Evolutionary conservation across 2,329 filamentous ascomycete species (phyloP), one percentile per base, ranked within the genome.

Genomic region (Lachnellula hyalina): DNA sequence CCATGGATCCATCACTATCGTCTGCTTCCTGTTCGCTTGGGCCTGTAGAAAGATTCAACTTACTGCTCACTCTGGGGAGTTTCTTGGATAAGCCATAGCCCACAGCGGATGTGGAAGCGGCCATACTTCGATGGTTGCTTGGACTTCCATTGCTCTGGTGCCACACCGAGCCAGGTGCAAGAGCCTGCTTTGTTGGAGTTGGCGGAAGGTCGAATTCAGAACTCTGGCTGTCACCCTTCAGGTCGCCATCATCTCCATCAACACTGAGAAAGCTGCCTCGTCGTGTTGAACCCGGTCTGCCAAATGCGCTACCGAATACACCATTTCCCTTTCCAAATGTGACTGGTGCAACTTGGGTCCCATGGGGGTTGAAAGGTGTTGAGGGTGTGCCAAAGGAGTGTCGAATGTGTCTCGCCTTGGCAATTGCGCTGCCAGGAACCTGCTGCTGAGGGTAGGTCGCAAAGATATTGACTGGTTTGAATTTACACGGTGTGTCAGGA

Each of bases 401-500:
- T 57, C 84, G 81, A 54, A 84, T 81, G 60, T 83, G 77, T 56
- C 80, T 80, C 68, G 79, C 74, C 72, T 86, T 87, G 28, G 74
- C 75, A 52, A 86, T 77, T 8, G 77, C 76, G 62, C 80, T 85
- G 51, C 83, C 84, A 12, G 78, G 77, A 21, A 79, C 73, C 21
- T 21, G 21, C 46, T 78, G 75, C 48, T 74, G 69, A 12, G 84
- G 83, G 71, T 81, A 81, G 50, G 87, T 83, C 64, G 87, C 78
- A 73, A 92, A 83, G 54, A 86, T 74, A 62, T 83, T 85, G 4
- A 79, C 76, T 51, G 87, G 85, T 68, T 94, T 91, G 21, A 21
- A 21, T 75, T 97, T 99, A 73, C 94, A 97, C 1, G 94, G 94
- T 1, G 94, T 99, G 68, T 97, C 94, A 0, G 94, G 93, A 78